Percentiles rank a stretch among this genome's conserved stretches.
Evolutionary conservation across 2,329 filamentous ascomycete genomes (phyloP).

Genomic region (Aspergillus pseudoglaucus): DNA sequence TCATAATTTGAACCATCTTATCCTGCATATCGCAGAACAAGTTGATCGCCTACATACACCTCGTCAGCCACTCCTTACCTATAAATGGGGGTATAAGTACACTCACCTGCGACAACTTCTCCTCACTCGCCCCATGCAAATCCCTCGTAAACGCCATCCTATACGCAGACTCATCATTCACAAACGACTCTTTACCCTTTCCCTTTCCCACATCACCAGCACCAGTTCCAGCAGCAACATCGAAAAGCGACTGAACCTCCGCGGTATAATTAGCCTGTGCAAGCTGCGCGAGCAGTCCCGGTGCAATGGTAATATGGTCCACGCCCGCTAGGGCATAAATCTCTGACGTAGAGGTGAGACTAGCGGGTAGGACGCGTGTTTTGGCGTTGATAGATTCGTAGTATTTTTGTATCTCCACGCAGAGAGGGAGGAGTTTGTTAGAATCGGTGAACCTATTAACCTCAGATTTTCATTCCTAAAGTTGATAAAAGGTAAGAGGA

Average conservation of each 20-base stretch:
- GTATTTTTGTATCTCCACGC: conserved; percentile 48
- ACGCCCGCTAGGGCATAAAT: conserved; percentile 54
- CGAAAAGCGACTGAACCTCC: conserved; percentile 26
- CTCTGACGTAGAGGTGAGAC: conserved; percentile 52
- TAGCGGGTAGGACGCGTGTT: conserved; percentile 52
- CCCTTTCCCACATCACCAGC: neutral
- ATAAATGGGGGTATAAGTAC: neutral
- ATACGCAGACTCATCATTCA: conserved; percentile 44
- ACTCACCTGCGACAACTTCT: conserved; percentile 42
- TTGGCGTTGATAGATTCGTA: conserved; percentile 37
- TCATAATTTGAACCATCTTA: conserved; percentile 2
- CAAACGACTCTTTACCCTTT: conserved; percentile 16
- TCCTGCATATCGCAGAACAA: conserved; percentile 16
- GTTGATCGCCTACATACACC: conserved; percentile 9
- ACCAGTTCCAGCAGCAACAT: conserved; percentile 9
- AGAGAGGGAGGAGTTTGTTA: conserved; percentile 40
- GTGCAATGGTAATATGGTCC: conserved; percentile 55
- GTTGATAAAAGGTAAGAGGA: neutral
- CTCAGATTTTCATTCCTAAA: neutral
- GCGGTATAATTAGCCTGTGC: conserved; percentile 31
- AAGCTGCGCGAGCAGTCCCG: conserved; percentile 46
- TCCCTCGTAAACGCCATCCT: conserved; percentile 47
- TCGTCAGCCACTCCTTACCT: conserved; percentile 1
- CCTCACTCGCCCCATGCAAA: conserved; percentile 34
- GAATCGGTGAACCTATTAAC: conserved; percentile 19